Evolutionary conservation across 1,284 basidiomycete species (phyloP), one percentile per base, ranked within the genome.

Genomic region (Trametes sp.): DNA sequence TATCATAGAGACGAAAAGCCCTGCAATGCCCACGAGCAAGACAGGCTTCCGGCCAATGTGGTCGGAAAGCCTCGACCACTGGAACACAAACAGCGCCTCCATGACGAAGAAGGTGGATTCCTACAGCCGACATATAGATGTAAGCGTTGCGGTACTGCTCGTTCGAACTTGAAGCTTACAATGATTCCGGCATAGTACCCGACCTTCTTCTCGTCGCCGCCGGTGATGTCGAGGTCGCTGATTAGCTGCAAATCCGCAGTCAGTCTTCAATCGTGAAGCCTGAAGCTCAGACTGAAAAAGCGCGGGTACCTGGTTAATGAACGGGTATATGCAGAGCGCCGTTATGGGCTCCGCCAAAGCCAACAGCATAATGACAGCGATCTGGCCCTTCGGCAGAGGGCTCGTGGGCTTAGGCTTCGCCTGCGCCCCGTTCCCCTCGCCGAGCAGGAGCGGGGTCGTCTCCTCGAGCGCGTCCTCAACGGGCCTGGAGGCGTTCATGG

Each of bases 161-260:
- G 26, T 29, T n/a, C n/a, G n/a, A n/a, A n/a, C n/a, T n/a, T n/a
- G n/a, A 28, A 35, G 29, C 73, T 56, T 64, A 81, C 87, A 59
- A 88, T 83, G 23, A 88, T 55, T n/a, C 87, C 88, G 48, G 84
- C 87, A 69, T 87, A 91, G 69, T 88, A 90, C 4, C 86, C 88
- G 16, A 86, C 81, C 74, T 84, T 86, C 50, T 77, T 78, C 66
- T 81, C 77, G 70, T 87, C 85, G n/a, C 87, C 86, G 16, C 78
- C 81, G 2, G 83, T 84, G 31, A 88, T 80, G 48, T 79, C 80
- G 35, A 87, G 77, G 63, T 82, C 83, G 41, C 80, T 76, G 38
- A 89, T 75, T 33, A 88, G 81, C 86, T 89, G 63, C 1, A 35
- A 58, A 63, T 33, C 48, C 7, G 33, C 10, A 48, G 48, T 33